phyloP scores from a whole-genome alignment of 2,329 filamentous ascomycete genomes.

The Colletotrichum sp. region DNA sequence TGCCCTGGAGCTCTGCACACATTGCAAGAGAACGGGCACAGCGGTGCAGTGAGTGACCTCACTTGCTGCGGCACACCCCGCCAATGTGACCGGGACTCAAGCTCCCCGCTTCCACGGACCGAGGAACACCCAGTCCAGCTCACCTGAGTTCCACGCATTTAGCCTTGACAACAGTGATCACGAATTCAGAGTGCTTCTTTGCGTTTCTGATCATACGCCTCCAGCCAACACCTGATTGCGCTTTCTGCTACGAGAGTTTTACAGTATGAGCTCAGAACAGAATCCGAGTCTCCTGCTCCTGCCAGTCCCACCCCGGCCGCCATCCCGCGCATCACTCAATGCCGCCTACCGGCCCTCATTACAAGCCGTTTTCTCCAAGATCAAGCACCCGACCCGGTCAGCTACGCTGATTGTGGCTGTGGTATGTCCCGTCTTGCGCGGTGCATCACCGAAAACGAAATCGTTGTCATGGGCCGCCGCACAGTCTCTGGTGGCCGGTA shows the following conservation, averaged over 20 bases:
- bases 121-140: background rate
- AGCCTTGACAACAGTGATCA: background rate
- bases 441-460: constrained; percentile 52
- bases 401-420: constrained; percentile 61
- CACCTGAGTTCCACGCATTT: background rate
- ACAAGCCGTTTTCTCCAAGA: constrained; percentile 54
- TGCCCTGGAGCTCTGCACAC: background rate
- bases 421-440: constrained; percentile 64
- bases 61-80: background rate
- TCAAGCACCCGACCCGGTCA: constrained; percentile 43
- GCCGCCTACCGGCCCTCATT: constrained; percentile 67
- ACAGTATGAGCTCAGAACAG: constrained; percentile 1
- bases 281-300: constrained; percentile 65
- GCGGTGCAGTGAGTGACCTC: background rate
- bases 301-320: constrained; percentile 64
- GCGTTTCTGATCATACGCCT: background rate
- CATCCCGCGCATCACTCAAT: constrained; percentile 54
- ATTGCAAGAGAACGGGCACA: background rate
- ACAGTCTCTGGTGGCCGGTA: constrained; percentile 74
- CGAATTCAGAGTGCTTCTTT: background rate
- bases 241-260: background rate
- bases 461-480: constrained; percentile 68
- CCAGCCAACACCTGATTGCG: background rate
- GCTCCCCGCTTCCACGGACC: background rate
- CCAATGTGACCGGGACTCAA: background rate